phyloP scores from a whole-genome alignment of 2,329 filamentous ascomycete genomes.

The Dactylellina drechsleri region DNA sequence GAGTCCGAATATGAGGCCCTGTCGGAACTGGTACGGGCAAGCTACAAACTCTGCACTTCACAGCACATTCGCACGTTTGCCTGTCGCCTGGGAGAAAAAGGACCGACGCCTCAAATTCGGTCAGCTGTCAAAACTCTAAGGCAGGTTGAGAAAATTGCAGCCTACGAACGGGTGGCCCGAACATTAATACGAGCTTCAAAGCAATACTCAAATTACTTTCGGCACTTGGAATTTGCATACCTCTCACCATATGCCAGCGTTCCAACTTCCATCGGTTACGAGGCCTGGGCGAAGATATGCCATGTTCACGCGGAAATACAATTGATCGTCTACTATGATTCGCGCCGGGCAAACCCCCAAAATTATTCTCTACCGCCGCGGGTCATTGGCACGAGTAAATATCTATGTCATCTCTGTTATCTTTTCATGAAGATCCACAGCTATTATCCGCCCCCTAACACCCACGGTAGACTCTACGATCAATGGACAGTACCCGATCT shows the following conservation, averaged over 20 bases:
- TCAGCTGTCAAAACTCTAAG: constrained; percentile 36
- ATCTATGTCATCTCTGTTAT: constrained; percentile 67
- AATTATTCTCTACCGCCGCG: constrained; percentile 59
- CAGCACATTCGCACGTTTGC: constrained; percentile 6
- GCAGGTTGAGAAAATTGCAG: constrained; percentile 40
- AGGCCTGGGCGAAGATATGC: constrained; percentile 27
- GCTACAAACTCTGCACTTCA: constrained; percentile 20
- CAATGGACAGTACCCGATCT: constrained; percentile 41
- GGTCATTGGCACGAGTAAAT: constrained; percentile 66
- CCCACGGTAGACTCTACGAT: constrained; percentile 37
- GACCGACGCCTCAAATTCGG: constrained; percentile 28
- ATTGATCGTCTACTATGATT: constrained; percentile 64
- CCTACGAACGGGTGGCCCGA: constrained; percentile 23
- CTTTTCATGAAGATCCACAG: constrained; percentile 63
- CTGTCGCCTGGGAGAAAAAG: constrained; percentile 15
- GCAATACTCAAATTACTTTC: constrained; percentile 12
- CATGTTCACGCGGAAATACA: constrained; percentile 67
- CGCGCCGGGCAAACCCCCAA: constrained; percentile 32
- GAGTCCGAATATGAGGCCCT: constrained; percentile 7
- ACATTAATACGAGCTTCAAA: constrained; percentile 8
- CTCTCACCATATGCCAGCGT: constrained; percentile 16
- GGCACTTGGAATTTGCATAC: constrained; percentile 19
- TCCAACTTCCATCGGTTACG: constrained; percentile 25
- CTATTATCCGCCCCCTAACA: constrained; percentile 27
- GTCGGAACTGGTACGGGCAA: constrained; percentile 6